phyloP scores from a whole-genome alignment of 2,329 filamentous ascomycete species.

The Paecilomyces variotii region DNA sequence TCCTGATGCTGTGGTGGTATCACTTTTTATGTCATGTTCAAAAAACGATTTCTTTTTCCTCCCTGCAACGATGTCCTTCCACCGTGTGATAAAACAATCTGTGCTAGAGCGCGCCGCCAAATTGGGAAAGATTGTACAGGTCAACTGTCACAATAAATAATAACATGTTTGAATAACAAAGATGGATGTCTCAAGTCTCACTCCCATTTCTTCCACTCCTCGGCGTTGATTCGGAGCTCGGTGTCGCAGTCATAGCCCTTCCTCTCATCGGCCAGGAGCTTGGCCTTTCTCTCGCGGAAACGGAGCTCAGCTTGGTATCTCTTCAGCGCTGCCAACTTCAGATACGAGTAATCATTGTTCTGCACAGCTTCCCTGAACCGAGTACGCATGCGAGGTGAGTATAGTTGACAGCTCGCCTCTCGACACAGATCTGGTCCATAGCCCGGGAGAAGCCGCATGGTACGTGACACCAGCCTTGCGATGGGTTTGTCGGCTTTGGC shows the following conservation, averaged over 20 bases:
- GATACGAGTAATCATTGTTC: constrained; percentile 57
- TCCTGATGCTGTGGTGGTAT: background rate
- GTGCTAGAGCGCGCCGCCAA: background rate
- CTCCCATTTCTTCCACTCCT: constrained; percentile 48
- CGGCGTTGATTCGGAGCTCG: constrained; percentile 42
- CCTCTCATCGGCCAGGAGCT: constrained; percentile 50
- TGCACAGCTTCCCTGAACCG: constrained; percentile 62
- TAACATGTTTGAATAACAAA: background rate
- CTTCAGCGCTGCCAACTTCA: constrained; percentile 55
- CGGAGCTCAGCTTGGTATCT: constrained; percentile 51
- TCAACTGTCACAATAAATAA: background rate
- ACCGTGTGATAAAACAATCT: background rate
- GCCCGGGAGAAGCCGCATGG: constrained; percentile 51
- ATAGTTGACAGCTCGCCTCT: constrained; percentile 63
- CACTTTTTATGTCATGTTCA: background rate
- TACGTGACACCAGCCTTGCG: constrained; percentile 57
- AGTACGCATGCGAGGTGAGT: constrained; percentile 68
- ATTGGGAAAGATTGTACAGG: background rate
- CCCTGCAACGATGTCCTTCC: background rate
- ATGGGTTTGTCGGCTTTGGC: constrained; percentile 48
- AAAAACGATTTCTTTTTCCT: background rate
- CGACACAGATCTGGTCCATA: constrained; percentile 28
- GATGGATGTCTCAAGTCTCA: constrained; percentile 16
- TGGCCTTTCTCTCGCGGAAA: constrained; percentile 49
- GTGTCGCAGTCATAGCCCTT: constrained; percentile 45